A percentile compares a stretch with the other conserved stretches of the same genome.
Evolutionary conservation across 108 stramenopile genomes (phyloP).

Genomic region (Pseudonitzschia multiseries): DNA sequence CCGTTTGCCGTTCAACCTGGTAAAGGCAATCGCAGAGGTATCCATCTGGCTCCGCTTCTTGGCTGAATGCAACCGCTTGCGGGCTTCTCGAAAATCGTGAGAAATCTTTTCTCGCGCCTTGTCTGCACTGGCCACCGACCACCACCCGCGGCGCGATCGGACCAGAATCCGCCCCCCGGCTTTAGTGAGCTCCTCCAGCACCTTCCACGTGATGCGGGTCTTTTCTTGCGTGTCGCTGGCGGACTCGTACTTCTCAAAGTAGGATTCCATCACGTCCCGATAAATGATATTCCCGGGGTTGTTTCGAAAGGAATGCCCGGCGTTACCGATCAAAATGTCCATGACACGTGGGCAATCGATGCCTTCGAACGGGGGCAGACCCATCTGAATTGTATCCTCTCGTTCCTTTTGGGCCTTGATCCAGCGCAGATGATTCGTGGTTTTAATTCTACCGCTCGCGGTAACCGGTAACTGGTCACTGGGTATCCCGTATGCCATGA

Average conservation of each 20-base stretch:
- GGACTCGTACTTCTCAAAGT: background rate
- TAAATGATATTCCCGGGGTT: background rate
- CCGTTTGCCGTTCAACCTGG: background rate
- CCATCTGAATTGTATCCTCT: background rate
- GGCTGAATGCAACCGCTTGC: background rate
- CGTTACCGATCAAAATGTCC: constrained; percentile 9
- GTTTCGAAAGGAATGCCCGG: background rate
- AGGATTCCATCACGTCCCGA: background rate
- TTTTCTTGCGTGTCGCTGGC: constrained; percentile 11
- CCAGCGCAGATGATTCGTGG: constrained; percentile 19
- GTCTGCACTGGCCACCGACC: constrained; percentile 11
- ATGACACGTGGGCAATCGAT: constrained; percentile 5
- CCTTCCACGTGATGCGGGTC: constrained; percentile 13
- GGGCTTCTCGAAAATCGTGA: constrained; percentile 15
- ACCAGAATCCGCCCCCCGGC: constrained; percentile 8
- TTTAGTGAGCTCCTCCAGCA: background rate
- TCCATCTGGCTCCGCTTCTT: constrained; percentile 8
- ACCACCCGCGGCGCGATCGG: constrained; percentile 11
- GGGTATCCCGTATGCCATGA: constrained; percentile 34
- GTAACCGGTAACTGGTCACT: constrained; percentile 13
- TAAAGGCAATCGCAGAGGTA: background rate
- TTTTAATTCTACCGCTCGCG: constrained; percentile 3
- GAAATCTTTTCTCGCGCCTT: constrained; percentile 4
- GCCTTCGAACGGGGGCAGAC: constrained; percentile 5
- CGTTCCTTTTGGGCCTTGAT: constrained; percentile 2